Evolutionary conservation across 2,329 filamentous ascomycete species (phyloP), one percentile per base, ranked within the genome.

Genomic region (Verticillium alfalfae): DNA sequence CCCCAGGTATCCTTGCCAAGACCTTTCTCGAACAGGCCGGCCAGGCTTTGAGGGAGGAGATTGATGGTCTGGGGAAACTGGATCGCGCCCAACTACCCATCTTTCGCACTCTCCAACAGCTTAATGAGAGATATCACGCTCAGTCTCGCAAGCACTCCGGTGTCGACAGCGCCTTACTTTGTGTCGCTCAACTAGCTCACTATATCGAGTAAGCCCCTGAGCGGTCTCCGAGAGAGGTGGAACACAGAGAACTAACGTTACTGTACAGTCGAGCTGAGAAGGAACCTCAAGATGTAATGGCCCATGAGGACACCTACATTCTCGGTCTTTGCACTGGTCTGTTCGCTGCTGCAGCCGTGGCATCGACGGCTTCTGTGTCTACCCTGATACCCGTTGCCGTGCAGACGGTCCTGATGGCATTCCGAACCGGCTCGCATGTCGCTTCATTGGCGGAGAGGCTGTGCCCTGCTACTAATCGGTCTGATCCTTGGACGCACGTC

Each of bases 301-400:
- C 75, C 68, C 71, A 80, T 71, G 69, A 78, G 69, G 72, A 85
- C 75, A 83, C 79, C 15, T 77, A 82, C 69, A 77, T 88, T 31
- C 79, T 89, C 34, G 88, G 87, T 62, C 81, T 91, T 54, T 90
- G 88, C 78, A 89, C 87, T 49, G 88, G 88, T 59, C 79, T 89
- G 26, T 84, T 91, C 67, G 87, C 88, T n/a, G 88, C 86, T n/a
- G 79, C 84, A 13, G 88, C 87, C 16, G 83, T 90, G 61, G 84
- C 87, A 13, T 86, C 84, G 26, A 82, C 88, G 37, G 83, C 82
- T 63, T 87, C 85, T 6, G 76, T 89, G 57, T 84, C 83, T 18
- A 80, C 85, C 56, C 76, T 91, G 39, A 78, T 90, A 26, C 82
- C 82, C 7, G 78, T 90, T 58, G 87, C 83, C 59, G 81, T 88